These are phyloP conservation scores for Candida saitoana DNA, from an alignment of 805 yeast genomes.

Conservation along the genomic window DNA sequence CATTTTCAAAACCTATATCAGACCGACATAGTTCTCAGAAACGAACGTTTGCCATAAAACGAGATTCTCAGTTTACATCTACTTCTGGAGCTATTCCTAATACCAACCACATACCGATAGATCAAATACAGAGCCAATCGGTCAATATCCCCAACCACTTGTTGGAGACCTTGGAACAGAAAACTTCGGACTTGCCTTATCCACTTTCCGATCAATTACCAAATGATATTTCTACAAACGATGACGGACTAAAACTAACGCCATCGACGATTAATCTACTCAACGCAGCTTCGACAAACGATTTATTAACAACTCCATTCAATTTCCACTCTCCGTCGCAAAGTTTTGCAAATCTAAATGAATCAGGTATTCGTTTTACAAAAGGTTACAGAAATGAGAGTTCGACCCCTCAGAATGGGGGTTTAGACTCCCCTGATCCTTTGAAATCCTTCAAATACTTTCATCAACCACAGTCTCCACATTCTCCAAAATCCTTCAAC, in stretches of 20 bases:
- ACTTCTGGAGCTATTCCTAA: neutral
- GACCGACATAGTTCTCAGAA: neutral
- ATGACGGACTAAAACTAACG: neutral
- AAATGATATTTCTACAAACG: neutral
- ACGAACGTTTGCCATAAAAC: neutral
- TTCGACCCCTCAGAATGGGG: neutral
- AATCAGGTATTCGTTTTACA: neutral
- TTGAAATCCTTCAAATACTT: slow-evolving; percentile 4
- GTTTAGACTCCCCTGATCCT: slow-evolving; percentile 1
- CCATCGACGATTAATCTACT: neutral
- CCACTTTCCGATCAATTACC: neutral
- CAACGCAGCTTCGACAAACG: neutral
- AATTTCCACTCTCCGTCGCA: neutral
- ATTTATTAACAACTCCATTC: neutral
- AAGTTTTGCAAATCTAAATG: neutral
- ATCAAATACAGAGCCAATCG: no score
- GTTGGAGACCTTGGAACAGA: neutral
- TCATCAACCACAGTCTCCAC: slow-evolving; percentile 5
- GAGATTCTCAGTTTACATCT: neutral
- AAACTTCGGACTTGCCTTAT: neutral
- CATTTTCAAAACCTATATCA: no score
- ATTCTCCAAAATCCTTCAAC: slow-evolving; percentile 6
- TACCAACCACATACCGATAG: neutral
- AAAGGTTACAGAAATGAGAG: neutral
- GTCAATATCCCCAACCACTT: neutral